Percentiles rank a stretch among this genome's conserved stretches.
phyloP scores from a whole-genome alignment of 176 grass and related monocot species.

The Hyparrhenia diplandra region DNA sequence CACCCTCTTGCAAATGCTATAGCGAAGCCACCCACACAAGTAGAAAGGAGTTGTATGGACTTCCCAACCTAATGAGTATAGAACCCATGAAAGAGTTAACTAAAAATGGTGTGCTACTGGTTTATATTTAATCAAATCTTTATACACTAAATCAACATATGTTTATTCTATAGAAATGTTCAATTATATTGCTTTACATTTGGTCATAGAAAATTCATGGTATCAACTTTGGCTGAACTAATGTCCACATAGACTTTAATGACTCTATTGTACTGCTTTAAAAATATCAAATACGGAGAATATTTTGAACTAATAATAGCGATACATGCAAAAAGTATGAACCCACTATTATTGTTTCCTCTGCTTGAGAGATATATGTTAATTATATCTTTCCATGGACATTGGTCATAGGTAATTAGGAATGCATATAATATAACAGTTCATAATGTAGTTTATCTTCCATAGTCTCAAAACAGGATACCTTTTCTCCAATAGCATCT shows the following conservation, averaged over 20 bases:
- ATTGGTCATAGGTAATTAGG: too few relatives aligned
- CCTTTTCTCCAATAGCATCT: slow-evolving; percentile 56
- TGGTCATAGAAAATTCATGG: not conserved
- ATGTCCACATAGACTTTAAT: too few relatives aligned
- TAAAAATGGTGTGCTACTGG: too few relatives aligned
- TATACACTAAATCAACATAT: not conserved
- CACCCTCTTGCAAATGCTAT: slow-evolving; percentile 79
- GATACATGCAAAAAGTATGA: too few relatives aligned
- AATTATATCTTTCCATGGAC: too few relatives aligned
- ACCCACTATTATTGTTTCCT: too few relatives aligned
- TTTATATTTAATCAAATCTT: not conserved
- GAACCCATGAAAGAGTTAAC: not conserved
- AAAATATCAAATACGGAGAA: too few relatives aligned
- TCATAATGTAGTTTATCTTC: too few relatives aligned
- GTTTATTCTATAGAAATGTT: not conserved
- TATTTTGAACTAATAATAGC: too few relatives aligned
- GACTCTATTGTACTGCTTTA: too few relatives aligned
- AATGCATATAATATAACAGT: too few relatives aligned
- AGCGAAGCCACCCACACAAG: slow-evolving; percentile 68
- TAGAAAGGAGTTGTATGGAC: slow-evolving; percentile 62
- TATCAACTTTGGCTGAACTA: not conserved
- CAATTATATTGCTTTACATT: not conserved
- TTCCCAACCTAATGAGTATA: slow-evolving; percentile 55
- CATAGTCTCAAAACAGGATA: not conserved
- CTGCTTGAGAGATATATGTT: too few relatives aligned